phyloP scores from a whole-genome alignment of 2,329 filamentous ascomycete genomes.

The Claviceps arundinis region DNA sequence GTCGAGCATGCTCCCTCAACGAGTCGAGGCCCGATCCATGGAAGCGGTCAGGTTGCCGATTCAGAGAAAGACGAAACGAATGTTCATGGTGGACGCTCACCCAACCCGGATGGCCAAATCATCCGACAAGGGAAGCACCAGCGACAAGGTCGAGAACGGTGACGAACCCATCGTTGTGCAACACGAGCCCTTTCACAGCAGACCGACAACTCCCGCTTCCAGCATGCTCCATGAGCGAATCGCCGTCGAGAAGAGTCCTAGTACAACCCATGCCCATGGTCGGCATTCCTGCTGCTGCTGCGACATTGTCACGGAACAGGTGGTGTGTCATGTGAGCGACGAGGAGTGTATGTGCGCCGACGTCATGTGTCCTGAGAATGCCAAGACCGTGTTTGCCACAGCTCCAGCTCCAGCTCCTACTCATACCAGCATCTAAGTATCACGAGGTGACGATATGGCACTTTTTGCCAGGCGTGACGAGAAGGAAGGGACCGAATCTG shows the following conservation, averaged over 20 bases:
- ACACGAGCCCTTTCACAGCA: not conserved
- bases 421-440: not conserved
- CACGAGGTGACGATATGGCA: not conserved
- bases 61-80: not conserved
- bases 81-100: not conserved
- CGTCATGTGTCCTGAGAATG: conserved; percentile 6
- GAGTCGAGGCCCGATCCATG: not conserved
- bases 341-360: conserved; percentile 12
- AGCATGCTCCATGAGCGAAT: not conserved
- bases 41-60: not conserved
- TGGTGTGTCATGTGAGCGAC: conserved; percentile 9
- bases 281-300: conserved; percentile 13
- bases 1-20: not conserved
- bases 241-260: not conserved
- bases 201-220: not conserved
- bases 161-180: not conserved
- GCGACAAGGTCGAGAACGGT: not conserved
- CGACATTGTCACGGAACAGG: conserved; percentile 6
- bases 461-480: not conserved
- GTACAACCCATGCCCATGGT: not conserved
- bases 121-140: no score
- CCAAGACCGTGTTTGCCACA: not conserved
- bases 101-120: not conserved
- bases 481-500: not conserved
- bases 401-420: not conserved